phyloP scores from a whole-genome alignment of 2,329 filamentous ascomycete genomes.

The Stromatinia cepivora region DNA sequence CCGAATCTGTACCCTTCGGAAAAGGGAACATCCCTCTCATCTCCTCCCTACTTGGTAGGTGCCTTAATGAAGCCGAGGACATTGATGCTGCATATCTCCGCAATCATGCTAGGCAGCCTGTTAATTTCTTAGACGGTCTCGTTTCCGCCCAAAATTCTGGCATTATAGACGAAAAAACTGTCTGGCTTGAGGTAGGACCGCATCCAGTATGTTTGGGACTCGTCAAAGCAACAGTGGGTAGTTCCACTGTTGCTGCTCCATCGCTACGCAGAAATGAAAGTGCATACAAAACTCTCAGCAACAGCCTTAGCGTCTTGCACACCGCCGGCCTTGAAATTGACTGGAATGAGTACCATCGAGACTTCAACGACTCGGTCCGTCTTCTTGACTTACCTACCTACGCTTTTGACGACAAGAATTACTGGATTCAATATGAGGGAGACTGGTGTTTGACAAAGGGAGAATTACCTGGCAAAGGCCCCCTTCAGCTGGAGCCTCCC shows the following conservation, averaged over 20 bases:
- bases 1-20: constrained; percentile 54
- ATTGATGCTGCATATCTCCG: constrained; percentile 63
- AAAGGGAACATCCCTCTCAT: constrained; percentile 60
- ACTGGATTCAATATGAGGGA: constrained; percentile 63
- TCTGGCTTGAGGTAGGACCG: constrained; percentile 74
- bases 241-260: constrained; percentile 53
- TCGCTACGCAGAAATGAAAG: constrained; percentile 63
- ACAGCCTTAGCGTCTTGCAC: constrained; percentile 60
- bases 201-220: constrained; percentile 69
- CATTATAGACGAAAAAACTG: constrained; percentile 64
- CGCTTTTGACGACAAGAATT: constrained; percentile 68
- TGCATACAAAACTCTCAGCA: constrained; percentile 62
- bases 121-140: constrained; percentile 61
- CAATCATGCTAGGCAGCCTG: constrained; percentile 63
- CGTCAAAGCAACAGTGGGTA: constrained; percentile 61
- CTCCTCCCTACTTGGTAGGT: constrained; percentile 63
- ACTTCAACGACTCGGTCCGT: constrained; percentile 58
- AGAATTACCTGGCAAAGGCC: constrained; percentile 44
- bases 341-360: constrained; percentile 69
- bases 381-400: constrained; percentile 68
- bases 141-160: constrained; percentile 58
- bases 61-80: constrained; percentile 56
- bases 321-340: constrained; percentile 61
- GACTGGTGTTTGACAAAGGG: constrained; percentile 69
- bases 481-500: constrained; percentile 57